phyloP scores from a whole-genome alignment of 2,329 filamentous ascomycete genomes.

The Verticillium tricorpus region DNA sequence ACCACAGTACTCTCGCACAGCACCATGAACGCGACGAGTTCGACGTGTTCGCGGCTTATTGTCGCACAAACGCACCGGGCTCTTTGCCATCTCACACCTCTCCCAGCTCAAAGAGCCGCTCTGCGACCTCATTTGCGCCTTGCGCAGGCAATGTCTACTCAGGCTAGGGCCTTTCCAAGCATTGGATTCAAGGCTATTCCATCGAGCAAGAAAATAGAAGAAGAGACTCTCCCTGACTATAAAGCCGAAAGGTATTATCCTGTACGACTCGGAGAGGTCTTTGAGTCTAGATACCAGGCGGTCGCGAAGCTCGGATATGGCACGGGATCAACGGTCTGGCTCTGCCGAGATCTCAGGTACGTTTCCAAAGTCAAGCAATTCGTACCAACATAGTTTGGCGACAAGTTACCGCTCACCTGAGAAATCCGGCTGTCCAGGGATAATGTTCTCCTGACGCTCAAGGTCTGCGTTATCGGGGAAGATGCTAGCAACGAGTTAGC shows the following conservation, averaged over 20 bases:
- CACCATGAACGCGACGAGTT: too few species aligned
- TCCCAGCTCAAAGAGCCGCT: too few species aligned
- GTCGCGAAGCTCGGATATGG: slow-evolving; percentile 21
- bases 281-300: slow-evolving; percentile 17
- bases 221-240: slow-evolving; percentile 18
- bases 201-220: slow-evolving; percentile 13
- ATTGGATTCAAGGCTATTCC: neutral
- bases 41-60: too few species aligned
- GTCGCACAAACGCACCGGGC: too few species aligned
- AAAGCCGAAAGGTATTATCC: slow-evolving; percentile 17
- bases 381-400: too few species aligned
- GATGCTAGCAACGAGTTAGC: slow-evolving; percentile 5
- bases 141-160: too few species aligned
- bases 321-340: slow-evolving; percentile 19
- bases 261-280: slow-evolving; percentile 15
- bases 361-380: neutral
- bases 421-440: neutral
- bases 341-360: slow-evolving; percentile 18
- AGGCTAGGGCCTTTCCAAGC: neutral
- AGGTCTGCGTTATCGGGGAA: slow-evolving; percentile 6
- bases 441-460: slow-evolving; percentile 7
- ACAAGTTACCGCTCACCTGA: too few species aligned
- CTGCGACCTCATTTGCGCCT: too few species aligned
- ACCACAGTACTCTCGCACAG: too few species aligned
- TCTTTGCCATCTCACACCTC: too few species aligned